Evolutionary conservation across 2,329 filamentous ascomycete genomes (phyloP).

Genomic region (Blastomyces gilchristii): DNA sequence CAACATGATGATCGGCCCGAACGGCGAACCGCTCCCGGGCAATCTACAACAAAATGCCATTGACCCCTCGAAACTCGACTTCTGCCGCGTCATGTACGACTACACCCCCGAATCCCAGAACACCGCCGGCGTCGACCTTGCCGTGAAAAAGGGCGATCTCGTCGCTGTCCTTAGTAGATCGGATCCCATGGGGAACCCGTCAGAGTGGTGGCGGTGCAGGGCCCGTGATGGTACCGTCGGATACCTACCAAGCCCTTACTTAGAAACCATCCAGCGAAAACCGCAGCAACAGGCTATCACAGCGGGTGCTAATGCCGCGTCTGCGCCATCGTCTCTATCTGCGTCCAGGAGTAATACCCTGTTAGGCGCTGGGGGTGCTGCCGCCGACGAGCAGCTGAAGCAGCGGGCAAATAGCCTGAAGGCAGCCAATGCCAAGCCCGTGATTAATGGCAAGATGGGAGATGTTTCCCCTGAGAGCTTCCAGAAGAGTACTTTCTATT

Average conservation of each 20-base stretch:
- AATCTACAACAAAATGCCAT: conserved; percentile 43
- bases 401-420: conserved; percentile 26
- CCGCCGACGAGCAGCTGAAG: conserved; percentile 11
- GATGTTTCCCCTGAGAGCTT: conserved; percentile 60
- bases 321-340: not conserved
- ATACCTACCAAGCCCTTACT: conserved; percentile 82
- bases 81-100: conserved; percentile 90
- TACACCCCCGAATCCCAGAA: conserved; percentile 65
- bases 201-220: conserved; percentile 95
- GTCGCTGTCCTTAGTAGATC: conserved; percentile 88
- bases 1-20: conserved; percentile 41
- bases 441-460: conserved; percentile 49
- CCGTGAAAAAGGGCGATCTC: conserved; percentile 88
- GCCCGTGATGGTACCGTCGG: conserved; percentile 82
- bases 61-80: conserved; percentile 86
- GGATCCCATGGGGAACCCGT: conserved; percentile 82
- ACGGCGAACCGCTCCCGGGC: conserved; percentile 33
- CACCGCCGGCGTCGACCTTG: conserved; percentile 66
- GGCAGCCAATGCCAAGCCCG: conserved; percentile 30
- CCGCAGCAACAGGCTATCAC: conserved; percentile 32
- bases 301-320: conserved; percentile 16
- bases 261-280: conserved; percentile 61
- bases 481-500: conserved; percentile 60
- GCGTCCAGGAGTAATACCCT: conserved; percentile 7
- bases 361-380: not conserved